A percentile compares a stretch with the other conserved stretches of the same genome.
phyloP scores from a whole-genome alignment of 1,139 yeast species.

The Magnusiomyces suaveolens region DNA sequence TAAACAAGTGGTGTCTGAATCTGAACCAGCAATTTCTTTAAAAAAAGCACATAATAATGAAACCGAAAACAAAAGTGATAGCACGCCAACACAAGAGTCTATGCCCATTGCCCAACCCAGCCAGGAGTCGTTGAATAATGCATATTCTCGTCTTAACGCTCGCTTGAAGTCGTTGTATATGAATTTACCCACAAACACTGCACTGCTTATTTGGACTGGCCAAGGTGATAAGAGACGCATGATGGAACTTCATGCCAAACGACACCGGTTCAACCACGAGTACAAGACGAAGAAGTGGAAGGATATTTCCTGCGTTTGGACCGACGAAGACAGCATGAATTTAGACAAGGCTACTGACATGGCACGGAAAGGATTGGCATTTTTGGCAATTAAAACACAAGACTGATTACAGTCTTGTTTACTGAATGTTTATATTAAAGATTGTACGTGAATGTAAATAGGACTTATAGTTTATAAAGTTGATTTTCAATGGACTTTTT shows the following conservation, averaged over 20 bases:
- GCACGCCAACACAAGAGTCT: background rate
- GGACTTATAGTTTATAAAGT: no score
- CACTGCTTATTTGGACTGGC: conserved; percentile 54
- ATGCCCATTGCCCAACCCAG: background rate
- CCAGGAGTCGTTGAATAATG: background rate
- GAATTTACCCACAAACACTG: conserved; percentile 47
- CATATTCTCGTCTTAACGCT: conserved; percentile 31
- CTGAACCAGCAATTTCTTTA: background rate
- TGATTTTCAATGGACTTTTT: no score
- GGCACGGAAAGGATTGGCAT: conserved; percentile 40
- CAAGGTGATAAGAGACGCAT: conserved; percentile 52
- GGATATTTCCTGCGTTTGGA: conserved; percentile 46
- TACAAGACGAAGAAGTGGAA: conserved; percentile 37
- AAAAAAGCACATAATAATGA: background rate
- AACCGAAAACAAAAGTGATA: background rate
- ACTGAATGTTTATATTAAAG: no score
- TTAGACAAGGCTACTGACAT: conserved; percentile 36
- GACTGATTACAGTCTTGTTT: no score
- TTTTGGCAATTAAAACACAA: conserved; percentile 29
- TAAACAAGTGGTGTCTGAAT: background rate
- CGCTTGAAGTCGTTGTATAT: conserved; percentile 44
- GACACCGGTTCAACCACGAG: conserved; percentile 35
- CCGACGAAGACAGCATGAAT: conserved; percentile 38
- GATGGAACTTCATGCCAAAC: conserved; percentile 39
- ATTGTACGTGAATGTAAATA: no score